A percentile compares a stretch with the other conserved stretches of the same genome.
Conservation (phyloP, 345 rosid genomes). For the Rhizophora mangle region DNA sequence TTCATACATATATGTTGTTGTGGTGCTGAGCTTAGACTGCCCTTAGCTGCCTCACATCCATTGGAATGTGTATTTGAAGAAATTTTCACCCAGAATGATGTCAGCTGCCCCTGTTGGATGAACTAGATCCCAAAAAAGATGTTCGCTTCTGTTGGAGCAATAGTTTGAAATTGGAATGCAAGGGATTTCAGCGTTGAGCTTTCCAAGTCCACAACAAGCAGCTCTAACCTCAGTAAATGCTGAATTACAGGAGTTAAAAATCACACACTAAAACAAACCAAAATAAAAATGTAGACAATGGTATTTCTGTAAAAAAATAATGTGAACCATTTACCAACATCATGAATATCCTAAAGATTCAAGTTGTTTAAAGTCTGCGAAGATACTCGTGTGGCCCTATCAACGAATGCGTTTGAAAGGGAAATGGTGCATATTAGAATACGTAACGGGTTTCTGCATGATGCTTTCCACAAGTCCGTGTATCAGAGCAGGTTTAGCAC, state of each 20-base stretch:
- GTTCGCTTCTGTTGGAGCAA: conserved; percentile 24
- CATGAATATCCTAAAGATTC: too few relatives aligned
- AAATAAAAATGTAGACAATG: neutral
- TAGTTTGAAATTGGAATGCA: conserved; percentile 22
- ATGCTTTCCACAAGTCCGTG: too few relatives aligned
- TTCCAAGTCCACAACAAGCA: conserved; percentile 30
- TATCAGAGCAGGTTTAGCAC: too few relatives aligned
- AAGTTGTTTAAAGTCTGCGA: too few relatives aligned
- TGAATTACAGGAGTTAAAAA: neutral
- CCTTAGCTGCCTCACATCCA: conserved; percentile 21
- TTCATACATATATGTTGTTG: too few relatives aligned
- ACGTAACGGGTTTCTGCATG: too few relatives aligned
- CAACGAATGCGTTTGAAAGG: too few relatives aligned
- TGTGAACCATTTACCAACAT: neutral
- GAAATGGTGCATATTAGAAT: too few relatives aligned
- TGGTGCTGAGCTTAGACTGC: conserved; percentile 2
- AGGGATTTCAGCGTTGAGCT: conserved; percentile 15
- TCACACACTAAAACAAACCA: neutral
- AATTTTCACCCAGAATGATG: neutral
- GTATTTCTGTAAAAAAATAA: neutral
- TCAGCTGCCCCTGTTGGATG: conserved; percentile 27
- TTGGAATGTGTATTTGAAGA: conserved; percentile 18
- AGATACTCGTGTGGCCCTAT: too few relatives aligned
- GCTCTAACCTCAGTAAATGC: conserved; percentile 24
- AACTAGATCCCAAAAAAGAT: conserved; percentile 22